phyloP scores from a whole-genome alignment of 805 yeast genomes.

The Zygoascus flipseniorum region DNA sequence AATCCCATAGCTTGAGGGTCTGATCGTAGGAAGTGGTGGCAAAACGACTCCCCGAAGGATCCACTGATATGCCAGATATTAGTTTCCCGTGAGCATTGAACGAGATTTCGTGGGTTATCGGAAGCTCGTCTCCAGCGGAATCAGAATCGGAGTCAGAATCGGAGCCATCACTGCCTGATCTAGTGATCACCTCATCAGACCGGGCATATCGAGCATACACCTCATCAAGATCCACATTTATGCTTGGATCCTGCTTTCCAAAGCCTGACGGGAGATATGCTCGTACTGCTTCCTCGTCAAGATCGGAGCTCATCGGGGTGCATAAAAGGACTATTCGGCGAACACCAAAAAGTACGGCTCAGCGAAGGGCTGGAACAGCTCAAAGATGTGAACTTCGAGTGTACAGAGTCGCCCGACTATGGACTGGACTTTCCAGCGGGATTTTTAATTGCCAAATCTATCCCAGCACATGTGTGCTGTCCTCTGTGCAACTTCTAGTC shows the following conservation, averaged over 20 bases:
- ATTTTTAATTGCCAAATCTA: no score
- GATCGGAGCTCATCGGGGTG: not conserved
- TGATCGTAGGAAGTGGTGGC: constrained; percentile 24
- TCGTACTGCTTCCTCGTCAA: constrained; percentile 1
- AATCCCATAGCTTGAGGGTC: constrained; percentile 27
- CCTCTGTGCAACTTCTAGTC: no score
- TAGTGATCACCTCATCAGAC: not conserved
- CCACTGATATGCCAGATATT: constrained; percentile 21
- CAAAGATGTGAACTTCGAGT: no score
- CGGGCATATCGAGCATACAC: not conserved
- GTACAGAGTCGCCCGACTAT: no score
- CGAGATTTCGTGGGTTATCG: constrained; percentile 29
- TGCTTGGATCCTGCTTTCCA: constrained; percentile 9
- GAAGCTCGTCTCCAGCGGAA: constrained; percentile 24
- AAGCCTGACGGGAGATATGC: constrained; percentile 8
- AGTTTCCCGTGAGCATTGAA: constrained; percentile 17
- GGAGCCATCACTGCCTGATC: not conserved
- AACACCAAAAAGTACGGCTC: no score
- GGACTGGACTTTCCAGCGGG: no score
- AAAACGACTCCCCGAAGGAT: constrained; percentile 23
- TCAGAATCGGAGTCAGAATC: constrained; percentile 7
- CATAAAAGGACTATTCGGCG: no score
- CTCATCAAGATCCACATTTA: not conserved
- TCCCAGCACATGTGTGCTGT: no score
- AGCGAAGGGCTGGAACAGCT: no score